Evolutionary conservation across 1,284 basidiomycete species (phyloP).

Genomic region (Leccinum huronense): DNA sequence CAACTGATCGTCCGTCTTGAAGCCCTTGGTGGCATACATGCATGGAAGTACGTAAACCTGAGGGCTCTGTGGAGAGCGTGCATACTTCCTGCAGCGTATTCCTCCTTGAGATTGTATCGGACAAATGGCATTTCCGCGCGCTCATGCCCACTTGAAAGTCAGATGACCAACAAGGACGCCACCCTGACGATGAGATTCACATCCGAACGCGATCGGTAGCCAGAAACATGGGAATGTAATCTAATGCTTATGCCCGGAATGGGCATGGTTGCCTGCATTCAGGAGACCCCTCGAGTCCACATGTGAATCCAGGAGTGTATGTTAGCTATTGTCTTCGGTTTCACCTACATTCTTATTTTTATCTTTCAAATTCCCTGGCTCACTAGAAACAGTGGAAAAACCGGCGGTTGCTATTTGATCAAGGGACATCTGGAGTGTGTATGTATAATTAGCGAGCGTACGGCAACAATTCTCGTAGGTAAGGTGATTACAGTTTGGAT

Average conservation of each 20-base stretch:
- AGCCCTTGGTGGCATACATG: slow-evolving; percentile 26
- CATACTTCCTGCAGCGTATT: neutral
- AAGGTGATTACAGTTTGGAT: too few species aligned
- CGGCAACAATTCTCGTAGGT: too few species aligned
- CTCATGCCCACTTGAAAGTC: neutral
- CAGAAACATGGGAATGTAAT: slow-evolving; percentile 5
- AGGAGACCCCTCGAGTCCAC: neutral
- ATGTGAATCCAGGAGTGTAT: neutral
- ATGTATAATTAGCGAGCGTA: neutral
- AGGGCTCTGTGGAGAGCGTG: slow-evolving; percentile 21
- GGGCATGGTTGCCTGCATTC: neutral
- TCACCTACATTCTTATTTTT: too few species aligned
- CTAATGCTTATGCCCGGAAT: neutral
- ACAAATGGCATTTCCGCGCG: too few species aligned
- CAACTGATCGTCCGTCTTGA: slow-evolving; percentile 14
- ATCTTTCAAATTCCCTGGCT: neutral
- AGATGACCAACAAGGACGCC: neutral
- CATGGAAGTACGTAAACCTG: slow-evolving; percentile 18
- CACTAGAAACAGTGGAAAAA: neutral
- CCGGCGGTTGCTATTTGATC: neutral
- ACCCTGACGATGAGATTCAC: neutral
- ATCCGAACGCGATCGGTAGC: neutral
- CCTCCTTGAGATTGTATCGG: neutral
- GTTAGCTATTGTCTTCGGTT: neutral
- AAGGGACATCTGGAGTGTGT: too few species aligned